phyloP scores from a whole-genome alignment of 1,139 yeast genomes.

The Nakaseomyces nivariensis region DNA sequence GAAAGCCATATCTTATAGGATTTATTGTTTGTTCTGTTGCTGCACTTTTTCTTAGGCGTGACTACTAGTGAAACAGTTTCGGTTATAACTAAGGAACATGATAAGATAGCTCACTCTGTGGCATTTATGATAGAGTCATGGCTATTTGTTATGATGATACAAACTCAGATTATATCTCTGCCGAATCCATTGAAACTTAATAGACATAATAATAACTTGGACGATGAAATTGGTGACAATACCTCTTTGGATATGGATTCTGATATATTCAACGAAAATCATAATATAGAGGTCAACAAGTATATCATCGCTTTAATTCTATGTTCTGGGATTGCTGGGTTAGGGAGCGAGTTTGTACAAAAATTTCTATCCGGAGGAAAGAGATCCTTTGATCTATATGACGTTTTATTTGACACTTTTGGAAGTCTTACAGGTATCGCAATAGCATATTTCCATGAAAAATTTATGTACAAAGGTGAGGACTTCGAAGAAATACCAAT shows the following conservation, averaged over 20 bases:
- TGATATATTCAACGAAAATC: neutral
- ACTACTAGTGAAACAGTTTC: slow-evolving; percentile 37
- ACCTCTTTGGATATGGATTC: neutral
- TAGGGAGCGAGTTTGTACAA: slow-evolving; percentile 45
- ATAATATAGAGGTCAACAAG: slow-evolving; percentile 23
- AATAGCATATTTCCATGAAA: slow-evolving; percentile 6
- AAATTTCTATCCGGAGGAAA: slow-evolving; percentile 32
- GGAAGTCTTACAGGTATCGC: slow-evolving; percentile 26
- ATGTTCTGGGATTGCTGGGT: slow-evolving; percentile 40
- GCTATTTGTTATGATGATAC: slow-evolving; percentile 36
- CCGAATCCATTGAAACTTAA: neutral
- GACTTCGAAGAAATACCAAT: neutral
- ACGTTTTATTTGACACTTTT: slow-evolving; percentile 37
- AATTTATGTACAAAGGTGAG: neutral
- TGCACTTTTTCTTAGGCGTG: slow-evolving; percentile 26
- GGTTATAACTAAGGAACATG: slow-evolving; percentile 38
- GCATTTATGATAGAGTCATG: slow-evolving; percentile 41
- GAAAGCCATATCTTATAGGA: slow-evolving; percentile 14
- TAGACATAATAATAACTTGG: neutral
- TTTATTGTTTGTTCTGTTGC: slow-evolving; percentile 16
- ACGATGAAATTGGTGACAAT: neutral
- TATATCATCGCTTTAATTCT: slow-evolving; percentile 32
- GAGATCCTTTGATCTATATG: slow-evolving; percentile 41
- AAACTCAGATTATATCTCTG: neutral
- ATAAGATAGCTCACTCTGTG: slow-evolving; percentile 42